Base-by-base conservation (phyloP, 1,139 yeast genomes). In the Meyerozyma elateridarum region DNA sequence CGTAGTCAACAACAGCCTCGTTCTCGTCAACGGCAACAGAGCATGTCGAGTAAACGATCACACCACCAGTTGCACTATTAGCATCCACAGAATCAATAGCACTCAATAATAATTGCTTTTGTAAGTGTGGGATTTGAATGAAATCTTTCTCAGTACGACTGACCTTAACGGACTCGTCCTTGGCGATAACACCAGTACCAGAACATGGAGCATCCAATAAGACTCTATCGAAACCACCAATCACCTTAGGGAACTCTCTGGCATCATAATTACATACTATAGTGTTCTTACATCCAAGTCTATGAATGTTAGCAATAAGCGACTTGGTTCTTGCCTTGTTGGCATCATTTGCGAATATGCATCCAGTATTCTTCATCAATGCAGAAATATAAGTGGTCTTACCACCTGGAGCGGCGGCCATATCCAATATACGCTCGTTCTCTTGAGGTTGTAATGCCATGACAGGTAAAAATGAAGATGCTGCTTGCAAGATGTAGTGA, bases 361-460 rank as follows among this genome's bases (percentile, higher is more conserved):
- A 81, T 22, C 99, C 99, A 3, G 98, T 91, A 59, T 91, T 93
- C 56, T 93, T 93, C 97, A 91, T 91, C 61, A 89, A 64, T 1
- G 98, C 98, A 26, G 96, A 80, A 36, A 93, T 80, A 54, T 88
- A 91, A 2, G 99, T 91, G 8, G 98, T 88, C 56, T 93, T 93
- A 61, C 99, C 99, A 67, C 99, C 99, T 45, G 99, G 99, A 14
- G 99, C 97, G 37, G 98, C 95, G 26, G 99, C 98, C 98, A 93
- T 93, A 65, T 93, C 99, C 44, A 93, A 70, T 30, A 93, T 71
- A 53, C 98, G 80, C 62, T 93, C 99, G 54, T 85, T 80, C 59
- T 88, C 96, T 57, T 88, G 94, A 13, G 99, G 98, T 41, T 81
- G 93, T 47, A 93, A 69, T 0, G 99, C 99, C 89, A 93, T 85